Base-by-base conservation (phyloP, 2,329 filamentous ascomycete genomes). In the Fusarium newnesense region DNA sequence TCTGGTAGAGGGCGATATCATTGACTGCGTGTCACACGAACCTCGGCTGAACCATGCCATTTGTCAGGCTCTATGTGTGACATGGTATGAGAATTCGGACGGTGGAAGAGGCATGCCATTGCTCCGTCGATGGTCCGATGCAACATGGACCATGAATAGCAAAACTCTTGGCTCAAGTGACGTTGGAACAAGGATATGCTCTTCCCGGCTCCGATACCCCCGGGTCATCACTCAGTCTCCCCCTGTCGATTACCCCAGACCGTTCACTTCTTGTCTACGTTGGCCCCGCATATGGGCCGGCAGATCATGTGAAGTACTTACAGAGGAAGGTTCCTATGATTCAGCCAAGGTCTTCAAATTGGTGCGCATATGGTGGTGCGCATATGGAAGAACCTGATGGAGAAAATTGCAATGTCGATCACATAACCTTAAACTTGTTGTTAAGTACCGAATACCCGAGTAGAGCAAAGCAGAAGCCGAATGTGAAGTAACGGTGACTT, bases 241-340 rank as follows among this genome's bases (percentile, higher is more conserved):
- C 32, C 57, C 34, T 60, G 43, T 60, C 46, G 15, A 21, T 40
- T 53, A 40, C 57, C 57, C 57, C 57, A 39, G 44, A 32, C 44
- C 46, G 12, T 59, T 43, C 9, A 44, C 19, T 42, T n/a, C 19
- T 26, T 30, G 7, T 24, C 10, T 13, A 15, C 26, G 19, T n/a
- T 15, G 24, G 59, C 64, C 64, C 64, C 64, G 46, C 63, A 67
- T 40, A 57, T 67, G 47, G 44, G 39, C 21, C 53, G 19, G 46
- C 19, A 52, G 40, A 67, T 61, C 64, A 67, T 67, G 64, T 52
- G 64, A 26, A 16, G 26, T n/a, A 8, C 34, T 34, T 24, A 15
- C 28, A 61, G 37, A 50, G 64, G 44, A 52, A 61, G 46, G 53
- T 67, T 67, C 40, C 11, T 26, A 19, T 42, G 28, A 21, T 2